Conservation (phyloP, 495 filamentous ascomycete species). For the Aspergillus egyptiacus region DNA sequence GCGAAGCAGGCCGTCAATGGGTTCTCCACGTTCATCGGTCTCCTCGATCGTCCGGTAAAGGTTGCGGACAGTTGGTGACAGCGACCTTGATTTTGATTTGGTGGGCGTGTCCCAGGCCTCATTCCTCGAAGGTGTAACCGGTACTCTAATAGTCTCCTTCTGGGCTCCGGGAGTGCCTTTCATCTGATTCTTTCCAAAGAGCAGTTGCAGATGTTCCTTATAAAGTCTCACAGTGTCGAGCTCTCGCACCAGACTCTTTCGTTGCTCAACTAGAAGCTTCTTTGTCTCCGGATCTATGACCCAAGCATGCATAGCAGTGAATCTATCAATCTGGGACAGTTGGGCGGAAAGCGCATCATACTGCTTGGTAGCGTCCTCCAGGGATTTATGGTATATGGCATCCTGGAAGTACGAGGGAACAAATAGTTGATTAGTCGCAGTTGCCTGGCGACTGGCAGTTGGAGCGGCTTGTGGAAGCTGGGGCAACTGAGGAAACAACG, state of each 20-base stretch:
- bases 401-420: conserved; percentile 7
- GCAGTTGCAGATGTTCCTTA: conserved; percentile 30
- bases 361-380: conserved; percentile 23
- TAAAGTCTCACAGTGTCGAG: conserved; percentile 31
- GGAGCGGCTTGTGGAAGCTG: conserved; percentile 1
- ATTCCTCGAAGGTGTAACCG: not conserved
- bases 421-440: conserved; percentile 8
- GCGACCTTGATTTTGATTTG: conserved; percentile 7
- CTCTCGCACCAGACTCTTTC: conserved; percentile 32
- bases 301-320: conserved; percentile 36
- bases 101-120: conserved; percentile 3
- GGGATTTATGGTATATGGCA: conserved; percentile 8
- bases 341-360: conserved; percentile 26
- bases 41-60: conserved; percentile 25
- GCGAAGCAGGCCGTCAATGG: conserved; percentile 20
- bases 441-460: not conserved
- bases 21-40: conserved; percentile 17
- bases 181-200: conserved; percentile 9
- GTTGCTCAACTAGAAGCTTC: conserved; percentile 29
- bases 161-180: conserved; percentile 1
- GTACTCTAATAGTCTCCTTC: not conserved
- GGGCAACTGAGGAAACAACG: not conserved
- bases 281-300: conserved; percentile 29
- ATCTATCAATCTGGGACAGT: conserved; percentile 32
- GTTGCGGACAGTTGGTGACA: conserved; percentile 15